A percentile compares a stretch with the other conserved stretches of the same genome.
Evolutionary conservation across 2,329 filamentous ascomycete species (phyloP).

Genomic region (Beauveria australis): DNA sequence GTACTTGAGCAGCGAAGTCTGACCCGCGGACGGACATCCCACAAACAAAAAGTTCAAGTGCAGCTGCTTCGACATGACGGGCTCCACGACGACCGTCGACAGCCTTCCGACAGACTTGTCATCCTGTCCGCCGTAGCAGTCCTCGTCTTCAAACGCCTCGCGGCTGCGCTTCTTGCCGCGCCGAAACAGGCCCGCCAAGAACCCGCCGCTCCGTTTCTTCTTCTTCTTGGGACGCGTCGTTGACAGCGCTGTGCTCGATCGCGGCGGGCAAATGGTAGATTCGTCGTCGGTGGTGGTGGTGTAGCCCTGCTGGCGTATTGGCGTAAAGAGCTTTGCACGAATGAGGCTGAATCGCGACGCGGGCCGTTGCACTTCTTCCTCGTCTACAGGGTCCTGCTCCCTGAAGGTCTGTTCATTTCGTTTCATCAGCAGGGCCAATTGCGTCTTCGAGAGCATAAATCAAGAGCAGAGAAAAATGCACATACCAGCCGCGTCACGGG

Average conservation of each 20-base stretch:
- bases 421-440: not conserved
- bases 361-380: not conserved
- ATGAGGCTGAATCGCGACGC: not conserved
- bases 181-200: not conserved
- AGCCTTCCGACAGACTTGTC: not conserved
- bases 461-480: not conserved
- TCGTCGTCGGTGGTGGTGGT: not conserved
- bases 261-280: slow-evolving; percentile 20
- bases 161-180: slow-evolving; percentile 5
- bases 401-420: slow-evolving; percentile 17
- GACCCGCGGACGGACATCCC: slow-evolving; percentile 23
- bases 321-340: not conserved
- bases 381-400: slow-evolving; percentile 10
- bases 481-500: slow-evolving; percentile 24
- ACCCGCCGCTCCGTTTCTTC: not conserved
- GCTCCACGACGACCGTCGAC: slow-evolving; percentile 4
- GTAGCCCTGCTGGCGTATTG: not conserved
- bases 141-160: not conserved
- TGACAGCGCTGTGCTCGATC: slow-evolving; percentile 1
- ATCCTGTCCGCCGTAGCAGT: not conserved
- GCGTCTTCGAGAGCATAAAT: too few relatives aligned
- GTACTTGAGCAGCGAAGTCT: slow-evolving; percentile 32
- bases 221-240: not conserved
- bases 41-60: slow-evolving; percentile 30
- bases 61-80: slow-evolving; percentile 16